Base-by-base conservation (phyloP, 306 rosid genomes). In the Abrus pulchellus region DNA sequence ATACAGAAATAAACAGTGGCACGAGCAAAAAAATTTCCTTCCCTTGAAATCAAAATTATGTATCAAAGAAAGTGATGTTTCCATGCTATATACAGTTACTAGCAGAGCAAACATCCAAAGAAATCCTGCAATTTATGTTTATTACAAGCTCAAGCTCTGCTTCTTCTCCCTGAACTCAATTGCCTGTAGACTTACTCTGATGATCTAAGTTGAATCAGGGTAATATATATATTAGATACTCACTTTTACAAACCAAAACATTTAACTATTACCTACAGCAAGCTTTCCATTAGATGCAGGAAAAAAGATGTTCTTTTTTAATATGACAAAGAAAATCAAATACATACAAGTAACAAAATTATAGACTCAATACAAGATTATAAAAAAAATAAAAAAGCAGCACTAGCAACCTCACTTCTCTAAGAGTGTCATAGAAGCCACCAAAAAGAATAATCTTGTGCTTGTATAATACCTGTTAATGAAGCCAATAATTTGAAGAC, bases 391-490 rank as follows among this genome's bases (percentile, higher is more conserved):
- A 82, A 74, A 4, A 48, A 88, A 75, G 82, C 68, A 65, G 71
- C 49, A 72, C 70, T 74, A 87, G 65, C 93, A 89, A 91, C 99
- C 99, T 95, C 96, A 93, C 99, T 95, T 95, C 98, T 93, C 98
- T 85, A 66, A 93, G 94, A 41, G 98, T 95, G 84, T 95, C 99
- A 83, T 95, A 95, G 92, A 93, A 95, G 79, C 99, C 99, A 49
- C 99, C 99, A 83, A 95, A 95, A 76, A 95, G 91, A 81, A 95
- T 90, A 82, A 95, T 87, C 91, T 91, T 95, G 92, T 95, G 99
- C 91, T 95, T 95, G 98, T 95, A 95, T 77, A 95, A 72, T 38
- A 95, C 90, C 99, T 95, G 92, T 74, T 83, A 89, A 74, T 81
- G 67, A 74, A 84, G 44, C 75, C 67, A 66, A 84, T 30, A 60